These are phyloP conservation scores for Helotiales sp. DNA, from an alignment of 2,329 filamentous ascomycete species.

Conservation along the genomic window DNA sequence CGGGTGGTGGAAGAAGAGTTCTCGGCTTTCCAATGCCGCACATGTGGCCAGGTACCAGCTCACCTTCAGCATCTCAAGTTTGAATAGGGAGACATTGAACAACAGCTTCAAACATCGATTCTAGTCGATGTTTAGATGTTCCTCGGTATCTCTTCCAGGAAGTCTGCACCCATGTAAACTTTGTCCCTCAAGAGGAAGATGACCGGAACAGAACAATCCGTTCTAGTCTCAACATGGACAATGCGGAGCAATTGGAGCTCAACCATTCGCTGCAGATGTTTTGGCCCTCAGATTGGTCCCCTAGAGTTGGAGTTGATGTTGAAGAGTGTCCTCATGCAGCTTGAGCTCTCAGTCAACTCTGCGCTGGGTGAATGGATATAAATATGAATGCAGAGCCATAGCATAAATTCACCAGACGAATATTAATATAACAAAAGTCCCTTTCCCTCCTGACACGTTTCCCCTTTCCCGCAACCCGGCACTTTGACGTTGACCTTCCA, in stretches of 20 bases:
- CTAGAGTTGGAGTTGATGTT: neutral
- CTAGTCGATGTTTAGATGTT: too few species aligned
- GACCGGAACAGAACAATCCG: neutral
- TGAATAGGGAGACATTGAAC: too few species aligned
- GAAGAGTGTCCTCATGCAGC: neutral
- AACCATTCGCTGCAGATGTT: neutral
- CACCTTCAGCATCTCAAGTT: too few species aligned
- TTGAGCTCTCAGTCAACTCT: neutral
- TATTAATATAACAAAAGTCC: neutral
- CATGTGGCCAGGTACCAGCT: neutral
- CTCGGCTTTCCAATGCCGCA: neutral
- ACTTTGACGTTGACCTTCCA: neutral
- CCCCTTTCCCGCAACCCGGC: neutral
- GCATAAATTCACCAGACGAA: neutral
- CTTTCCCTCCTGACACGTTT: slow-evolving; percentile 5
- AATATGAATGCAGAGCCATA: neutral
- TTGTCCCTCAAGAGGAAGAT: too few species aligned
- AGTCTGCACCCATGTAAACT: too few species aligned
- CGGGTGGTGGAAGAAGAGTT: neutral
- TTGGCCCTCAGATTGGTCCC: neutral
- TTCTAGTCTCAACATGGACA: neutral
- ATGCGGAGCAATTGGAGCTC: neutral
- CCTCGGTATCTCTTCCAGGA: too few species aligned
- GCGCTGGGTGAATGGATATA: too few species aligned
- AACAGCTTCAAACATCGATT: too few species aligned